Evolutionary conservation across 495 filamentous ascomycete genomes (phyloP).

Genomic region (Neurospora africana): DNA sequence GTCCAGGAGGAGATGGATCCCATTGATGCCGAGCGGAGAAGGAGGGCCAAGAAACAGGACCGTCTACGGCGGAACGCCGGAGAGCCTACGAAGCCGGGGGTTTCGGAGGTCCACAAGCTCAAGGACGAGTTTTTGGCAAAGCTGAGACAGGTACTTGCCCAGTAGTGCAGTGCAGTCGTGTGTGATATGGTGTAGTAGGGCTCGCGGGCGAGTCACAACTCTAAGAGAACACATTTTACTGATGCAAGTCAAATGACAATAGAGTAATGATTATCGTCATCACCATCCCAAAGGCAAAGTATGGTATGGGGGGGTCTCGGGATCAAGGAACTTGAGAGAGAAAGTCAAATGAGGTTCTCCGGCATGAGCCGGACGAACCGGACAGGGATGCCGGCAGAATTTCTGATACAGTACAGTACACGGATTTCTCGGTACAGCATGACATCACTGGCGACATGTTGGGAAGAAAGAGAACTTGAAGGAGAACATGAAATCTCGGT

Average conservation of each 20-base stretch:
- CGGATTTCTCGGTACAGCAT: not conserved
- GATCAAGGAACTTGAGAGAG: not conserved
- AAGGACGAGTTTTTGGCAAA: constrained; percentile 69
- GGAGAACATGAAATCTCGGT: not conserved
- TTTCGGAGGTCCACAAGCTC: constrained; percentile 69
- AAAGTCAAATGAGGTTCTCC: not conserved
- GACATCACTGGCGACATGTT: not conserved
- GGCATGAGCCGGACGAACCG: not conserved
- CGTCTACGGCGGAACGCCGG: constrained; percentile 72
- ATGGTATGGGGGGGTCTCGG: not conserved
- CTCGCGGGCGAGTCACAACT: not conserved
- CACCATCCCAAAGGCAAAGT: not conserved
- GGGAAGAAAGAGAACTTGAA: not conserved
- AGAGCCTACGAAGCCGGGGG: constrained; percentile 75
- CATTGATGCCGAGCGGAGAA: constrained; percentile 72
- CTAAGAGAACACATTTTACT: not conserved
- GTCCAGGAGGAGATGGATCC: constrained; percentile 73
- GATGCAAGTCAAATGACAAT: not conserved
- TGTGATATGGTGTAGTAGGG: constrained; percentile 1
- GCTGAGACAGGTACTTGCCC: constrained; percentile 78
- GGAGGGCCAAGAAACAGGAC: constrained; percentile 64
- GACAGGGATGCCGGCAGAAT: not conserved
- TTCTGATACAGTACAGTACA: not conserved
- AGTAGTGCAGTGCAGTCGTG: constrained; percentile 10
- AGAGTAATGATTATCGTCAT: not conserved